Evolutionary conservation across 1,284 basidiomycete genomes (phyloP).

Genomic region (Gomphus bonarii): DNA sequence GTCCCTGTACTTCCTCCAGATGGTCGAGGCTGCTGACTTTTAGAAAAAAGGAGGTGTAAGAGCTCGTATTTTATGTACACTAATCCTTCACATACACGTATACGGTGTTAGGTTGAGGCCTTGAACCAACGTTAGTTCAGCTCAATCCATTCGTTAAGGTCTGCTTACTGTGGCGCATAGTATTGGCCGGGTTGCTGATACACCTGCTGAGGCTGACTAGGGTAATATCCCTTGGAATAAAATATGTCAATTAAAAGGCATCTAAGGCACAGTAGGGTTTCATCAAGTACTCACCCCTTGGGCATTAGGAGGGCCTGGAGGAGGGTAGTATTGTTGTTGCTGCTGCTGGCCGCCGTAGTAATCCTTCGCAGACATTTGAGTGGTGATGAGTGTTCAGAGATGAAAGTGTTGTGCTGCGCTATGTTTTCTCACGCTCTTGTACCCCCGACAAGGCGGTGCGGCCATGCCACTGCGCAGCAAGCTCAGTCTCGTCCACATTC

Average conservation of each 20-base stretch:
- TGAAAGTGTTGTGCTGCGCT: constrained; percentile 26
- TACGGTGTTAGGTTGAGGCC: constrained; percentile 6
- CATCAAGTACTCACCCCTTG: constrained; percentile 3
- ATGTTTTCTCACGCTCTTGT: constrained; percentile 1
- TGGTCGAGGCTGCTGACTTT: constrained; percentile 45
- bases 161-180: constrained; percentile 11
- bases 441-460: neutral
- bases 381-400: neutral
- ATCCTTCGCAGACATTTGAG: constrained; percentile 61
- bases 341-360: constrained; percentile 38
- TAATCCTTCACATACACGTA: neutral
- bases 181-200: constrained; percentile 32
- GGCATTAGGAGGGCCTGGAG: constrained; percentile 35
- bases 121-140: neutral
- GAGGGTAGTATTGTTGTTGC: constrained; percentile 54
- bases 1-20: constrained; percentile 45
- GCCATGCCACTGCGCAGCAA: neutral
- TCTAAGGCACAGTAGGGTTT: neutral
- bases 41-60: neutral
- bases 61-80: neutral
- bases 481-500: neutral
- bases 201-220: constrained; percentile 62
- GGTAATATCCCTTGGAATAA: constrained; percentile 46
- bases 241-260: neutral
- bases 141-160: neutral